A percentile compares a stretch with the other conserved stretches of the same genome.
These are phyloP conservation scores for Raphanus raphanistrum DNA, from an alignment of 345 rosid genomes.

Conservation along the genomic window DNA sequence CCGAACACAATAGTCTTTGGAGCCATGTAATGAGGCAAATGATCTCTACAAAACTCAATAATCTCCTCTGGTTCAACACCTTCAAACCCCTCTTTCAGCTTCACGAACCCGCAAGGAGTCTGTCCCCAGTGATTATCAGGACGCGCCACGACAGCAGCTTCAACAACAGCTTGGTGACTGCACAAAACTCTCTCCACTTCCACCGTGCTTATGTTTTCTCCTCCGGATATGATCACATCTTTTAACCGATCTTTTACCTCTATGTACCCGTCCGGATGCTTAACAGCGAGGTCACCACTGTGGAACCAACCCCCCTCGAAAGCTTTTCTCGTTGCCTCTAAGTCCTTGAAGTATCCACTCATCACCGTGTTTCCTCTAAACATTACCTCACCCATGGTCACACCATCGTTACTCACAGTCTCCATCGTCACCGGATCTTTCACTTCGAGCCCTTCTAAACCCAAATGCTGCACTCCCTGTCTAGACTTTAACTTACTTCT, in stretches of 20 bases:
- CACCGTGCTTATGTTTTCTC: slow-evolving; percentile 72
- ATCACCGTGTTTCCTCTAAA: slow-evolving; percentile 75
- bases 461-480: slow-evolving; percentile 77
- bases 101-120: slow-evolving; percentile 84
- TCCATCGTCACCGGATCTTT: slow-evolving; percentile 55
- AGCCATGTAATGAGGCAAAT: slow-evolving; percentile 75
- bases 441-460: slow-evolving; percentile 66
- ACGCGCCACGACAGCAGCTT: slow-evolving; percentile 75
- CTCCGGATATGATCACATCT: slow-evolving; percentile 76
- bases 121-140: slow-evolving; percentile 85
- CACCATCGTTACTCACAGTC: slow-evolving; percentile 59
- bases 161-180: slow-evolving; percentile 65
- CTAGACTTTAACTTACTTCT: slow-evolving; percentile 55
- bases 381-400: slow-evolving; percentile 69
- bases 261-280: slow-evolving; percentile 66
- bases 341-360: slow-evolving; percentile 70
- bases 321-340: slow-evolving; percentile 57
- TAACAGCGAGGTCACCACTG: slow-evolving; percentile 77
- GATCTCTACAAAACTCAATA: slow-evolving; percentile 54
- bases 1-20: slow-evolving; percentile 65
- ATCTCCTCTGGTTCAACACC: slow-evolving; percentile 44
- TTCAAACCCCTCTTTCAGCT: slow-evolving; percentile 54
- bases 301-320: slow-evolving; percentile 75
- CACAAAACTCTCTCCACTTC: slow-evolving; percentile 65
- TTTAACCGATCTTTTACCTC: slow-evolving; percentile 74